A percentile compares a stretch with the other conserved stretches of the same genome.
These are phyloP conservation scores for Bipolaris sorokiniana DNA, from an alignment of 2,329 filamentous ascomycete genomes.

Conservation along the genomic window DNA sequence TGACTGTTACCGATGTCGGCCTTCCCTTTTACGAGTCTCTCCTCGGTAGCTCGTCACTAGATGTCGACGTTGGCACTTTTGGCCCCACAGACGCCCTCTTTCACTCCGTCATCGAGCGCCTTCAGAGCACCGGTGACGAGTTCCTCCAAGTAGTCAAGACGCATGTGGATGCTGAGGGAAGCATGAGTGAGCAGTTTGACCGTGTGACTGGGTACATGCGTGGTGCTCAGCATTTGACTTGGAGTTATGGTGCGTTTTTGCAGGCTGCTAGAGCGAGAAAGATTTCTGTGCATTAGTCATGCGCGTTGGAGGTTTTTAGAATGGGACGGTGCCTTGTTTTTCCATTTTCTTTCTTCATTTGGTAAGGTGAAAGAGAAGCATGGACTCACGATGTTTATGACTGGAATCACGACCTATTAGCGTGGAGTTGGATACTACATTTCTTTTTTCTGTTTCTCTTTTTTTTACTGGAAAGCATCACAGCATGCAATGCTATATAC, in stretches of 20 bases:
- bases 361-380: background rate
- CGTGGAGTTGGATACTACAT: background rate
- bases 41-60: constrained; percentile 34
- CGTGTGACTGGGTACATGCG: constrained; percentile 48
- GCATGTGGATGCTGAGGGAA: constrained; percentile 49
- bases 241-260: constrained; percentile 55
- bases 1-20: constrained; percentile 41
- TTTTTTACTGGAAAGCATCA: background rate
- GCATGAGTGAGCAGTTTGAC: constrained; percentile 55
- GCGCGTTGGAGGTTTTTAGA: no score
- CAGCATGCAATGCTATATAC: constrained; percentile 2
- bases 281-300: constrained; percentile 13
- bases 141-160: constrained; percentile 51
- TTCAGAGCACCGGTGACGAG: constrained; percentile 48
- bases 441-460: no score
- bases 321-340: background rate
- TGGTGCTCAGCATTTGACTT: constrained; percentile 53
- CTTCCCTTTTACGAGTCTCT: constrained; percentile 49
- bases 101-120: constrained; percentile 37
- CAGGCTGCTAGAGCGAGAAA: constrained; percentile 48
- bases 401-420: background rate
- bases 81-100: constrained; percentile 36
- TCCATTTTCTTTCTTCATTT: background rate
- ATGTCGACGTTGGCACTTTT: constrained; percentile 33
- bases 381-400: background rate